phyloP scores from a whole-genome alignment of 805 yeast species.

The Spathaspora girioi region DNA sequence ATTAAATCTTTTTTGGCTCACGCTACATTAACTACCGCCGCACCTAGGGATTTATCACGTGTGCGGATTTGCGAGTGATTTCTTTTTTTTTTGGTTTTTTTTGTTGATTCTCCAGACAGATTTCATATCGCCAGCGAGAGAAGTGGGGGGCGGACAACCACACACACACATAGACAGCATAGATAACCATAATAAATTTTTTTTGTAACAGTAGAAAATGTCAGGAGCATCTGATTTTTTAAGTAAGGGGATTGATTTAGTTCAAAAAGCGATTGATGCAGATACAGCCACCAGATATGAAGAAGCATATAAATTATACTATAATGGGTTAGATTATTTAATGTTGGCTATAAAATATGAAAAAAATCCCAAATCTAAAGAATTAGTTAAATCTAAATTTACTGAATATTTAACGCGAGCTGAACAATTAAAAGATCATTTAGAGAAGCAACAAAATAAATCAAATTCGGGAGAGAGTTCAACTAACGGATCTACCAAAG shows the following conservation, averaged over 20 bases:
- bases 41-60: not conserved
- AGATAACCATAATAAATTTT: not conserved
- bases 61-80: not conserved
- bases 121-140: not conserved
- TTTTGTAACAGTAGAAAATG: slow-evolving; percentile 7
- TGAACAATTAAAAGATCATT: slow-evolving; percentile 85
- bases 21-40: not conserved
- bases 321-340: slow-evolving; percentile 88
- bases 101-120: not conserved
- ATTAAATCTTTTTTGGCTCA: too few species aligned
- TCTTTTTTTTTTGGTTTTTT: not conserved
- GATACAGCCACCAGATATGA: slow-evolving; percentile 87
- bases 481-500: slow-evolving; percentile 55
- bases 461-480: slow-evolving; percentile 45
- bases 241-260: slow-evolving; percentile 90
- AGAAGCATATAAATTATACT: slow-evolving; percentile 90
- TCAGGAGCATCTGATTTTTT: slow-evolving; percentile 62
- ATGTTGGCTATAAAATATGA: slow-evolving; percentile 94
- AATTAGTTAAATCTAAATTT: slow-evolving; percentile 80
- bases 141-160: not conserved
- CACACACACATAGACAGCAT: not conserved
- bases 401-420: slow-evolving; percentile 91
- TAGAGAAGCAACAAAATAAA: slow-evolving; percentile 60
- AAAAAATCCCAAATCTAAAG: slow-evolving; percentile 85
- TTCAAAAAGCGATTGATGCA: slow-evolving; percentile 91